Evolutionary conservation across 192 early-diverging fungal genomes (phyloP).

Genomic region (Backusella tuberculispora): DNA sequence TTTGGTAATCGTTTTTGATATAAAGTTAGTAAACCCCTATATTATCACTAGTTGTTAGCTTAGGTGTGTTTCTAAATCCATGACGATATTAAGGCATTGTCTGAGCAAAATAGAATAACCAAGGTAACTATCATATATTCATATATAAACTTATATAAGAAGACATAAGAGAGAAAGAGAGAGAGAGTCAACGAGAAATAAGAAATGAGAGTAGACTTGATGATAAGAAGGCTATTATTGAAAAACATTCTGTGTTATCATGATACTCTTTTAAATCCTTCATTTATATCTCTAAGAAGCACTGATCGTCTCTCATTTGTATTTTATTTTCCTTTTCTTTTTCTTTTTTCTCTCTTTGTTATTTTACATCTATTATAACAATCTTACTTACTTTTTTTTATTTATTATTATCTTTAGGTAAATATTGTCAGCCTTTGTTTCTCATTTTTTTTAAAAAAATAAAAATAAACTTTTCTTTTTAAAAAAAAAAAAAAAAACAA

Average conservation of each 20-base stretch:
- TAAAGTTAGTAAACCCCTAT: constrained; percentile 17
- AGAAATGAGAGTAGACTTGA: neutral
- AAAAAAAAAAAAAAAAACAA: no score
- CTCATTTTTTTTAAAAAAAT: neutral
- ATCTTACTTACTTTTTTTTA: neutral
- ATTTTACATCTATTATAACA: neutral
- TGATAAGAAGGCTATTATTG: constrained; percentile 22
- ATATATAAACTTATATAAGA: neutral
- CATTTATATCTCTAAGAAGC: constrained; percentile 25
- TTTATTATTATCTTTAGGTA: constrained; percentile 6
- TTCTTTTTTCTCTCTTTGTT: neutral
- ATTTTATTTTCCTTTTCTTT: neutral
- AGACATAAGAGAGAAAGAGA: no score
- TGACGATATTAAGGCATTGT: constrained; percentile 21
- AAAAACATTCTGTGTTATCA: constrained; percentile 21
- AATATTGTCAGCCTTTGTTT: neutral
- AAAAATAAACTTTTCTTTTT: neutral
- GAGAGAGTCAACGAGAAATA: no score
- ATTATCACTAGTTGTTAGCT: neutral
- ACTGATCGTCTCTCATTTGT: neutral
- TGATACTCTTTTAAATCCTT: constrained; percentile 18
- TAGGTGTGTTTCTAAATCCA: neutral
- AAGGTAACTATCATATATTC: constrained; percentile 11
- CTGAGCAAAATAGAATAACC: constrained; percentile 13
- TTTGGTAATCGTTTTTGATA: constrained; percentile 21